These are phyloP conservation scores for Protomyces macrosporus DNA, from an alignment of 1,139 yeast genomes.

Conservation along the genomic window DNA sequence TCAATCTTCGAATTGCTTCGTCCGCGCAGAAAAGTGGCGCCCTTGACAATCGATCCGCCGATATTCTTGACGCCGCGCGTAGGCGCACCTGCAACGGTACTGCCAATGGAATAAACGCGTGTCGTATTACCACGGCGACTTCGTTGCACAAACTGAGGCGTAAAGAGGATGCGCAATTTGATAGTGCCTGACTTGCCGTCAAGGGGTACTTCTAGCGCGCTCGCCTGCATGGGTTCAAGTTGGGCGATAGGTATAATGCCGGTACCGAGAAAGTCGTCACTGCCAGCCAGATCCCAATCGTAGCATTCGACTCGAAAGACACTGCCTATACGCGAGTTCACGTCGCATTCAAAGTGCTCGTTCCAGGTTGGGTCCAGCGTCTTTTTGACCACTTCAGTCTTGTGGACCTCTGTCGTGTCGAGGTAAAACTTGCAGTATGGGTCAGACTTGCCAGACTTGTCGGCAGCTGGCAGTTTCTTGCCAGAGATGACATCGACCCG, in stretches of 20 bases:
- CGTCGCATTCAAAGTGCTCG: slow-evolving; percentile 52
- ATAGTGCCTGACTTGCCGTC: slow-evolving; percentile 51
- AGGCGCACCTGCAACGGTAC: slow-evolving; percentile 35
- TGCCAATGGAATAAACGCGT: slow-evolving; percentile 22
- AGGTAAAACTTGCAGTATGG: slow-evolving; percentile 71
- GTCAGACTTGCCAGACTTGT: slow-evolving; percentile 85
- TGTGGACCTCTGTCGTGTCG: slow-evolving; percentile 53
- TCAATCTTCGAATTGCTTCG: slow-evolving; percentile 7
- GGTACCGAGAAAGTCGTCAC: slow-evolving; percentile 66
- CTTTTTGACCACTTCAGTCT: slow-evolving; percentile 75
- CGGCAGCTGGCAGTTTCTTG: slow-evolving; percentile 71
- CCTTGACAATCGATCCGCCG: slow-evolving; percentile 31
- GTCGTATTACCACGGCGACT: slow-evolving; percentile 33
- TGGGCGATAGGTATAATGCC: slow-evolving; percentile 57
- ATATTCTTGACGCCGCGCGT: slow-evolving; percentile 36
- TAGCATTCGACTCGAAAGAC: slow-evolving; percentile 53
- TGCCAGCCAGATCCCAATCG: slow-evolving; percentile 94
- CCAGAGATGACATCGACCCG: slow-evolving; percentile 62
- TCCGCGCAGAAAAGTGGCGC: slow-evolving; percentile 28
- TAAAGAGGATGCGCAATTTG: slow-evolving; percentile 56
- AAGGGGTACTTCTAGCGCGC: slow-evolving; percentile 53
- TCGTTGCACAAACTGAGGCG: slow-evolving; percentile 61
- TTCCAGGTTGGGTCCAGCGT: slow-evolving; percentile 87
- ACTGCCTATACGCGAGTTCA: slow-evolving; percentile 59
- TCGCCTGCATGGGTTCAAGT: slow-evolving; percentile 53